Evolutionary conservation across 306 rosid species (phyloP).

Genomic region (Cucurbita maxima): DNA sequence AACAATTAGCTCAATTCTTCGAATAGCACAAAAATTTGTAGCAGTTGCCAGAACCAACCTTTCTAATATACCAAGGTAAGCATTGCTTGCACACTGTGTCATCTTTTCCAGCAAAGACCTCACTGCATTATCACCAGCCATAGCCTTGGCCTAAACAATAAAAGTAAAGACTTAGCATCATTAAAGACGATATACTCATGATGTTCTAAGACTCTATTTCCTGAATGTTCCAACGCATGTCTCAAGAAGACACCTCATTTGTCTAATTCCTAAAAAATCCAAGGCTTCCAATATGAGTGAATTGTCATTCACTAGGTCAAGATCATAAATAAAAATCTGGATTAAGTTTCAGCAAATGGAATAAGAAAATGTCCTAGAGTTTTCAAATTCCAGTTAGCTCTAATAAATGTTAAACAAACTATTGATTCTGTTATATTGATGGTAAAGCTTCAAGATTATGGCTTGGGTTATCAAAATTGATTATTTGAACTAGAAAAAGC

Average conservation of each 20-base stretch:
- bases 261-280: background rate
- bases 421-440: background rate
- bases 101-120: slow-evolving; percentile 88
- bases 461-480: background rate
- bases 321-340: background rate
- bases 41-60: slow-evolving; percentile 36
- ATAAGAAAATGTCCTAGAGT: background rate
- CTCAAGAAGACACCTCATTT: background rate
- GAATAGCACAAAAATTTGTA: too few relatives aligned
- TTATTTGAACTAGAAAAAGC: background rate
- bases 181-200: background rate
- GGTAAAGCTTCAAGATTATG: background rate
- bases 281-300: background rate
- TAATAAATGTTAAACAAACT: background rate
- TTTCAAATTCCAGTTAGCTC: background rate
- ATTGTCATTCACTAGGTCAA: too few relatives aligned
- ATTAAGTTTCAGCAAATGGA: background rate
- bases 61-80: slow-evolving; percentile 84
- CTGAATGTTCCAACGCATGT: background rate
- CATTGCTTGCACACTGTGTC: slow-evolving; percentile 85
- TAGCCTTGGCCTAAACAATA: slow-evolving; percentile 79
- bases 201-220: background rate
- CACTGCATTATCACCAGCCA: slow-evolving; percentile 91
- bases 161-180: slow-evolving; percentile 8
- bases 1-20: too few relatives aligned